Evolutionary conservation across 352 stramenopile genomes (phyloP).

Genomic region (Globisporangium lucens): DNA sequence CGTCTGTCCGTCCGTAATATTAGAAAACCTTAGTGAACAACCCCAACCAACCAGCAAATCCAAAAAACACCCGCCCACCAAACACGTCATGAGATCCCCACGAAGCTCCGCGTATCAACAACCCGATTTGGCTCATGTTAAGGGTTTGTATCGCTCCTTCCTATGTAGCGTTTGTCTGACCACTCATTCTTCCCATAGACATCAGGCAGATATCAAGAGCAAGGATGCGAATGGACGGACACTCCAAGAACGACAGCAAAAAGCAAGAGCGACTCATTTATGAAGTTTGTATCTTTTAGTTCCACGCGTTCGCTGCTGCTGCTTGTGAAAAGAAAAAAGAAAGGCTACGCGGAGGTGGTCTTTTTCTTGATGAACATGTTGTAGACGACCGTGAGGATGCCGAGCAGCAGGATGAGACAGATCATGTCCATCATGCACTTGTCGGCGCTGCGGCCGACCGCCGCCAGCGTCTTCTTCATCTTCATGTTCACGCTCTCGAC

Average conservation of each 20-base stretch:
- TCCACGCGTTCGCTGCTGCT: not conserved
- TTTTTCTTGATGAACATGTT: conserved; percentile 89
- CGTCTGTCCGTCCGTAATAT: conserved; percentile 1
- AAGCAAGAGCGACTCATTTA: not conserved
- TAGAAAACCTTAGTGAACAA: conserved; percentile 9
- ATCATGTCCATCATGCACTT: conserved; percentile 92
- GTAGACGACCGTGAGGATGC: conserved; percentile 81
- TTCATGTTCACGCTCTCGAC: conserved; percentile 84
- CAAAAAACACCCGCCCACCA: not conserved
- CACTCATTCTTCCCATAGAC: not conserved
- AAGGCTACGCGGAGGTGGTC: not conserved
- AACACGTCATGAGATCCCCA: not conserved
- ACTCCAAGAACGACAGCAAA: not conserved
- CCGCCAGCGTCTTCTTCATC: conserved; percentile 80
- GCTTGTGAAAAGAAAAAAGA: not conserved
- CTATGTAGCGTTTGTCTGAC: not conserved
- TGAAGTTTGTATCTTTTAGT: not conserved
- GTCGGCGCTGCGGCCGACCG: conserved; percentile 68
- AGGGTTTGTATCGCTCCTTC: not conserved
- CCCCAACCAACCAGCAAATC: not conserved
- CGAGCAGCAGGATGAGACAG: conserved; percentile 81
- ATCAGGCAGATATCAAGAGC: not conserved
- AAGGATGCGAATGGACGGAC: not conserved
- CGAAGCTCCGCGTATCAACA: not conserved
- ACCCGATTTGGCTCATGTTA: not conserved